Percentiles rank a stretch among this genome's conserved stretches.
Conservation (phyloP, 306 rosid genomes). For the Lagenaria siceraria region DNA sequence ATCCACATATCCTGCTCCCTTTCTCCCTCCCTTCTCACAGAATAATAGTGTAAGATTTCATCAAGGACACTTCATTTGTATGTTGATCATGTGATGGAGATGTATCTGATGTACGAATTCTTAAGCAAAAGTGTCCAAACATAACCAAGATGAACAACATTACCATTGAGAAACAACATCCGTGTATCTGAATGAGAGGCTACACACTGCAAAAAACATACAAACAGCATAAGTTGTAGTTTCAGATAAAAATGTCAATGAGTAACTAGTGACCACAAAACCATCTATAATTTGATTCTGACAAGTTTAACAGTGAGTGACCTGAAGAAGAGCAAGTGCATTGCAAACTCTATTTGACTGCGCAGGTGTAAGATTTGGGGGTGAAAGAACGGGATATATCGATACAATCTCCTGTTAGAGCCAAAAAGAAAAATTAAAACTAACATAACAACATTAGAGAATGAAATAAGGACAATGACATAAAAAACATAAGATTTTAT, state of each 20-base stretch:
- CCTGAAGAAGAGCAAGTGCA: slow-evolving; percentile 91
- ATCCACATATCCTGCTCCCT: not conserved
- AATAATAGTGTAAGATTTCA: not conserved
- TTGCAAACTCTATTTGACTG: slow-evolving; percentile 90
- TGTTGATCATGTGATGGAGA: not conserved
- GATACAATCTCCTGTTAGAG: slow-evolving; percentile 56
- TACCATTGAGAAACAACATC: slow-evolving; percentile 73
- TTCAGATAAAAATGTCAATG: not conserved
- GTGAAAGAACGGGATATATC: slow-evolving; percentile 63
- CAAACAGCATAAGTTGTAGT: slow-evolving; percentile 2
- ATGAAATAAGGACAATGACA: not conserved
- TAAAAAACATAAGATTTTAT: not conserved
- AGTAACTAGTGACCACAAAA: not conserved
- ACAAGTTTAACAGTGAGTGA: slow-evolving; percentile 6
- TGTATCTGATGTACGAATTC: not conserved
- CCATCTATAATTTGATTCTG: not conserved
- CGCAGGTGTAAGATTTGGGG: slow-evolving; percentile 49
- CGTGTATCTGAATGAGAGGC: slow-evolving; percentile 84
- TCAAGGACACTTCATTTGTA: not conserved
- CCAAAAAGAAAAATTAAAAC: not conserved
- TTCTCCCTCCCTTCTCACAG: not conserved
- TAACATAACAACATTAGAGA: not conserved
- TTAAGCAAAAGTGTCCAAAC: slow-evolving; percentile 5
- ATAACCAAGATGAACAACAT: slow-evolving; percentile 17
- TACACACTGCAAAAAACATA: slow-evolving; percentile 42